Conservation (phyloP, 805 yeast species). For the Yarrowia osloensis region DNA sequence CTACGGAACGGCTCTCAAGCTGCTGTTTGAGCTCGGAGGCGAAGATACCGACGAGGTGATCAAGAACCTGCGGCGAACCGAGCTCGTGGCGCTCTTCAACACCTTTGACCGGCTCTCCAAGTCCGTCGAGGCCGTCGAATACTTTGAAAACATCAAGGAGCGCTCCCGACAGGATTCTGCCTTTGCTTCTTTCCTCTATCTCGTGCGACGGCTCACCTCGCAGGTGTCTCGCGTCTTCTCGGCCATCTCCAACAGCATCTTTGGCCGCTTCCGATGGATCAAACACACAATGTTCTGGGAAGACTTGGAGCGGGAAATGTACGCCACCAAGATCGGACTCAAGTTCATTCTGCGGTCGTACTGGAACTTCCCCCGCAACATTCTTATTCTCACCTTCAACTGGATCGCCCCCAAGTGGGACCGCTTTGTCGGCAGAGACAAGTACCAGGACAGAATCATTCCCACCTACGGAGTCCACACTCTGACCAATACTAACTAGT, state of each 20-base stretch:
- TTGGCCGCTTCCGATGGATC: not conserved
- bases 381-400: conserved; percentile 54
- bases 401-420: conserved; percentile 68
- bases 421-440: conserved; percentile 62
- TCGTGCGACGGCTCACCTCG: not conserved
- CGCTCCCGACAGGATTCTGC: not conserved
- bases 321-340: conserved; percentile 59
- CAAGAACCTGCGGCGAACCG: conserved; percentile 69
- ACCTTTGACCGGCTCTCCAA: conserved; percentile 91
- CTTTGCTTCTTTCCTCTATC: not conserved
- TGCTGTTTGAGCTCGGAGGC: conserved; percentile 75
- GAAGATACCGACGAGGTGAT: conserved; percentile 54
- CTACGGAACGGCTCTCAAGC: conserved; percentile 92
- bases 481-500: not conserved
- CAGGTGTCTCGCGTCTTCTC: not conserved
- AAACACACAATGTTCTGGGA: conserved; percentile 39
- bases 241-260: conserved; percentile 12
- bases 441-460: not conserved
- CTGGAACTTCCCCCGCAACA: conserved; percentile 63
- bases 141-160: conserved; percentile 48
- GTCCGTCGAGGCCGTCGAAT: conserved; percentile 71
- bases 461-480: not conserved
- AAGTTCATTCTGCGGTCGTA: conserved; percentile 68
- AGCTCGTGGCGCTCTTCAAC: conserved; percentile 85
- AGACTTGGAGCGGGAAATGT: conserved; percentile 55